These are phyloP conservation scores for Trichosanthes cucumerina DNA, from an alignment of 306 rosid species.

Conservation along the genomic window DNA sequence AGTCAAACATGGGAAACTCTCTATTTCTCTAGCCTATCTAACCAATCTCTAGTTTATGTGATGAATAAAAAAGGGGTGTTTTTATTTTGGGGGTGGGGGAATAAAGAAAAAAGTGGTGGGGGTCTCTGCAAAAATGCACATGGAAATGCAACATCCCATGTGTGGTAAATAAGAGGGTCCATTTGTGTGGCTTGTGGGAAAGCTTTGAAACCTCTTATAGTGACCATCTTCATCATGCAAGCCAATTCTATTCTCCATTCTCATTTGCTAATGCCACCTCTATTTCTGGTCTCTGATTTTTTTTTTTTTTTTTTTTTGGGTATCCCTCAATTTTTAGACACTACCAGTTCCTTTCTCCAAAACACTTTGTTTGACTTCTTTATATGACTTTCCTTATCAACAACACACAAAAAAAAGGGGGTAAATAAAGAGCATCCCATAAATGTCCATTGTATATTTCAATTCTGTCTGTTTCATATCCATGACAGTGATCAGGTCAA, in stretches of 20 bases:
- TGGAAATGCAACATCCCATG: conserved; percentile 35
- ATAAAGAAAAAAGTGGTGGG: background rate
- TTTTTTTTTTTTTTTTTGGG: too few relatives aligned
- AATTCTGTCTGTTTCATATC: background rate
- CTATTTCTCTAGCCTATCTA: background rate
- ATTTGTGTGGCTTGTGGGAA: background rate
- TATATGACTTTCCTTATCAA: background rate
- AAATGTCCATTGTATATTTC: background rate
- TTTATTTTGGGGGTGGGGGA: background rate
- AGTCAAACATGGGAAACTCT: background rate
- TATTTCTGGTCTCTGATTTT: background rate
- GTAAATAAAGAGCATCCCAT: background rate
- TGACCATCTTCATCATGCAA: background rate
- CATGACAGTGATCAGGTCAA: background rate
- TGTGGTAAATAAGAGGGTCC: conserved; percentile 20
- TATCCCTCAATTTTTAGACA: too few relatives aligned
- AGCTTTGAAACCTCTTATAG: background rate
- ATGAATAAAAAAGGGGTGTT: background rate
- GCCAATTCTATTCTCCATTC: background rate
- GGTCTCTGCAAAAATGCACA: conserved; percentile 24
- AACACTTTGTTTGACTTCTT: background rate
- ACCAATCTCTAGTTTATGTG: background rate
- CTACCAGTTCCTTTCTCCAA: background rate
- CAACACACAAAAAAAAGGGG: background rate
- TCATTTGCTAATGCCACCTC: background rate